Conservation (phyloP, 345 rosid species). For the Lumnitzera racemosa region DNA sequence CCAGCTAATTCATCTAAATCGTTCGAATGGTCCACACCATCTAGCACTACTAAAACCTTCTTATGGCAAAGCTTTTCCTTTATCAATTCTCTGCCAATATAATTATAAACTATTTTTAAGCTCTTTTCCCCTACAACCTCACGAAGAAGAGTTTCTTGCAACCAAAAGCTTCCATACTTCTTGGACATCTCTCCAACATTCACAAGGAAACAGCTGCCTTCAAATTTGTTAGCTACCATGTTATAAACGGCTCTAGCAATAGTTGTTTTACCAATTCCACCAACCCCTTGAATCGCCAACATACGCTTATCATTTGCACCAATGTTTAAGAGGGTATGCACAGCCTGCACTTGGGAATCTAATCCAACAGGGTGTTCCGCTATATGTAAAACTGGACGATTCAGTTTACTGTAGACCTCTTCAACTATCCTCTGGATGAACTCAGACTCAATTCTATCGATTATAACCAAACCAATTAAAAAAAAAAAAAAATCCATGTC, state of each 20-base stretch:
- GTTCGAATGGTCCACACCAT: constrained; percentile 13
- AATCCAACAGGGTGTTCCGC: constrained; percentile 8
- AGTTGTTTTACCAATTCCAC: constrained; percentile 15
- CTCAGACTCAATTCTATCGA: constrained; percentile 7
- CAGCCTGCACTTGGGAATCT: constrained; percentile 2
- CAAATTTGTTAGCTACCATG: constrained; percentile 15
- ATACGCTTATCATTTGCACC: neutral
- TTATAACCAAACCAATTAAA: neutral
- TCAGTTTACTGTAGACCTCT: constrained; percentile 13
- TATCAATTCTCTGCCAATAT: constrained; percentile 6
- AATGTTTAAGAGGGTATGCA: neutral
- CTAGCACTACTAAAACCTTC: constrained; percentile 18
- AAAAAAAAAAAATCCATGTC: neutral
- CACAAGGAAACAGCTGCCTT: constrained; percentile 27
- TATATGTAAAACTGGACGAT: neutral
- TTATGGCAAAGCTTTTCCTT: constrained; percentile 4
- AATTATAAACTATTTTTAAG: constrained; percentile 1
- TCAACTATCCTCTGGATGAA: constrained; percentile 7
- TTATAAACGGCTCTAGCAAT: constrained; percentile 25
- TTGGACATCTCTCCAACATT: constrained; percentile 26
- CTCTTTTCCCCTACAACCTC: constrained; percentile 5
- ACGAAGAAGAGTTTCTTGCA: constrained; percentile 18
- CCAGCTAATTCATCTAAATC: constrained; percentile 9
- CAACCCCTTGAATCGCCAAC: constrained; percentile 8
- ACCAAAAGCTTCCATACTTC: constrained; percentile 2